Evolutionary conservation across 768 basidiomycete genomes (phyloP).

Genomic region (Russula vinacea): DNA sequence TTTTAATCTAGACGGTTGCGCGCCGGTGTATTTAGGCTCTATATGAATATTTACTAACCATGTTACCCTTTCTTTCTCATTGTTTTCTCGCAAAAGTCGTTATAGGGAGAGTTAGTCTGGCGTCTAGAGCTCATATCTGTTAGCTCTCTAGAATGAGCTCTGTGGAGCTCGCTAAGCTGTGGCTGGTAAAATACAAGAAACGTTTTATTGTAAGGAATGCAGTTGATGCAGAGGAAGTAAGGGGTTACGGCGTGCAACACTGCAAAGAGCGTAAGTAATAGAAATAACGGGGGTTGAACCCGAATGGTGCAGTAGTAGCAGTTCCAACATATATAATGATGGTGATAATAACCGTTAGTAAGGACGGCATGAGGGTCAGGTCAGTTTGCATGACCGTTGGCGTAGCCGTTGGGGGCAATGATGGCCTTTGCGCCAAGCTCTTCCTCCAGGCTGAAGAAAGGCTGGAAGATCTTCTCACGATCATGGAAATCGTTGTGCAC

Average conservation of each 20-base stretch:
- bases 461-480: slow-evolving; percentile 77
- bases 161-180: background rate
- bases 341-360: slow-evolving; percentile 27
- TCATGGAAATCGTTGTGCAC: slow-evolving; percentile 96
- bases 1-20: background rate
- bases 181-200: slow-evolving; percentile 18
- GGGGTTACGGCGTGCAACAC: slow-evolving; percentile 29
- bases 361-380: background rate
- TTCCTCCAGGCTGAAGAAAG: slow-evolving; percentile 75
- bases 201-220: slow-evolving; percentile 31
- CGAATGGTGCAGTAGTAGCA: slow-evolving; percentile 19
- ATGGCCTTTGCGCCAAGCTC: slow-evolving; percentile 47
- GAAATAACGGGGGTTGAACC: slow-evolving; percentile 30
- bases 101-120: background rate
- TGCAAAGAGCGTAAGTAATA: slow-evolving; percentile 24
- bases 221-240: slow-evolving; percentile 38
- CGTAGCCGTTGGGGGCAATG: slow-evolving; percentile 10
- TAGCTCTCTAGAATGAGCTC: slow-evolving; percentile 6
- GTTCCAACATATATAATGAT: slow-evolving; percentile 17
- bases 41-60: background rate
- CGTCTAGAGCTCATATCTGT: slow-evolving; percentile 1
- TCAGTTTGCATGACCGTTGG: slow-evolving; percentile 32
- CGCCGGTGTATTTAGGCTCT: slow-evolving; percentile 2
- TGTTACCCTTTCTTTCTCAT: background rate
- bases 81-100: background rate